These are phyloP conservation scores for Ogataea chonburiensis DNA, from an alignment of 805 yeast species.

Conservation along the genomic window DNA sequence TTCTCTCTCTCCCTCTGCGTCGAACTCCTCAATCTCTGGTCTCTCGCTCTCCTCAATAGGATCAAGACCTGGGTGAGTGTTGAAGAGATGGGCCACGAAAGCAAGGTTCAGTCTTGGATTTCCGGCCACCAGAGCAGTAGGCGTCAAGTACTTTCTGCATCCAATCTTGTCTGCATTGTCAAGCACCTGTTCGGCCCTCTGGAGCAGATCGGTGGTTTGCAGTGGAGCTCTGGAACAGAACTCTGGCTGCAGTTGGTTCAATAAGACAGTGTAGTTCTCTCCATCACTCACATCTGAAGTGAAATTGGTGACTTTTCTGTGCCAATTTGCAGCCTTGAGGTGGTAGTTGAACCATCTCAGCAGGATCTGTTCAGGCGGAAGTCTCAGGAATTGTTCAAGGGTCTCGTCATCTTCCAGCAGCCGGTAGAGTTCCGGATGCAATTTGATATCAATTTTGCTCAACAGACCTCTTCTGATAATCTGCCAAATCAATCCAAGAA, in stretches of 20 bases:
- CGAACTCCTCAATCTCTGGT: conserved; percentile 95
- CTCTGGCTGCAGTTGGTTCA: conserved; percentile 85
- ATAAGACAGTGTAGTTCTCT: conserved; percentile 87
- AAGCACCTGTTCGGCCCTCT: conserved; percentile 86
- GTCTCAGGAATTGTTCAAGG: conserved; percentile 89
- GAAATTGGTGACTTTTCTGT: conserved; percentile 82
- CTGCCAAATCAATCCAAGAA: conserved; percentile 94
- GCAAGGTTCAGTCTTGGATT: conserved; percentile 96
- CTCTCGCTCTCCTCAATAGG: conserved; percentile 90
- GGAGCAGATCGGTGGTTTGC: conserved; percentile 67
- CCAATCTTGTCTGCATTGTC: conserved; percentile 86
- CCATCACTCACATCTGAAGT: conserved; percentile 89
- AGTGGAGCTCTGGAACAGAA: conserved; percentile 80
- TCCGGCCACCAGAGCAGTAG: conserved; percentile 89
- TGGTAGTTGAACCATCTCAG: conserved; percentile 98
- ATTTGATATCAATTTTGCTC: conserved; percentile 91
- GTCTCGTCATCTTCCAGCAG: conserved; percentile 95
- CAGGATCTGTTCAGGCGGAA: conserved; percentile 96
- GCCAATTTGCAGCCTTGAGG: conserved; percentile 87
- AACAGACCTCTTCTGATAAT: conserved; percentile 94
- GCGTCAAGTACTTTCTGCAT: conserved; percentile 92
- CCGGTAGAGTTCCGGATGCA: conserved; percentile 95
- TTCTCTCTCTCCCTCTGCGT: conserved; percentile 99
- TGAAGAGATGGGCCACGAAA: conserved; percentile 94
- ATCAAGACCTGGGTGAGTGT: conserved; percentile 94